phyloP scores from a whole-genome alignment of 2,329 filamentous ascomycete species.

The Fusarium sulawesiense region DNA sequence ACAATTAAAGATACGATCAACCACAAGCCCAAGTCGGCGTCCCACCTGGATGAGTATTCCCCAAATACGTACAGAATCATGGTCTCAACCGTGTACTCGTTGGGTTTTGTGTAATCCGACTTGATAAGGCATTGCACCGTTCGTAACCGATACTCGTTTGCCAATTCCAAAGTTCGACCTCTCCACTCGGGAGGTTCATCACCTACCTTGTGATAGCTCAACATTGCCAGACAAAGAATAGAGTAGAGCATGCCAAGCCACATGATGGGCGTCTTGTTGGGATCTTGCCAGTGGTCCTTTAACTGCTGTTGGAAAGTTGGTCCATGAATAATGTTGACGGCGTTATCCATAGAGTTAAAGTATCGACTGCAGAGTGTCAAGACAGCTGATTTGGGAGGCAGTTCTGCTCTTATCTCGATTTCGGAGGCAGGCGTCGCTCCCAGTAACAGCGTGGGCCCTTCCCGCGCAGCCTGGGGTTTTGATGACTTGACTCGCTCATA shows the following conservation, averaged over 20 bases:
- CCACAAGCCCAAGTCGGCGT: constrained; percentile 77
- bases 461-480: constrained; percentile 68
- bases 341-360: constrained; percentile 82
- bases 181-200: constrained; percentile 84
- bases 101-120: constrained; percentile 81
- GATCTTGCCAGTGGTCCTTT: constrained; percentile 74
- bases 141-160: constrained; percentile 73
- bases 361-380: constrained; percentile 88
- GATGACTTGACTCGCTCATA: constrained; percentile 79
- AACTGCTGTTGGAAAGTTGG: constrained; percentile 86
- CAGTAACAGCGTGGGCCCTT: constrained; percentile 82
- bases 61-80: constrained; percentile 80
- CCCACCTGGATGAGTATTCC: constrained; percentile 78
- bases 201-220: constrained; percentile 82
- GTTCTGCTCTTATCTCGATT: constrained; percentile 79
- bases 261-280: constrained; percentile 77
- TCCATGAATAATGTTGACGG: constrained; percentile 80
- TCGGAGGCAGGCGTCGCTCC: constrained; percentile 78
- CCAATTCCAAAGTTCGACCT: constrained; percentile 70
- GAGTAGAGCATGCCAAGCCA: constrained; percentile 84
- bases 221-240: constrained; percentile 79
- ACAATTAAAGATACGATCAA: constrained; percentile 67
- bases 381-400: constrained; percentile 85
- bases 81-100: constrained; percentile 81
- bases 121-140: constrained; percentile 83